Evolutionary conservation across 805 yeast genomes (phyloP).

Genomic region (Kodamaea restingae): DNA sequence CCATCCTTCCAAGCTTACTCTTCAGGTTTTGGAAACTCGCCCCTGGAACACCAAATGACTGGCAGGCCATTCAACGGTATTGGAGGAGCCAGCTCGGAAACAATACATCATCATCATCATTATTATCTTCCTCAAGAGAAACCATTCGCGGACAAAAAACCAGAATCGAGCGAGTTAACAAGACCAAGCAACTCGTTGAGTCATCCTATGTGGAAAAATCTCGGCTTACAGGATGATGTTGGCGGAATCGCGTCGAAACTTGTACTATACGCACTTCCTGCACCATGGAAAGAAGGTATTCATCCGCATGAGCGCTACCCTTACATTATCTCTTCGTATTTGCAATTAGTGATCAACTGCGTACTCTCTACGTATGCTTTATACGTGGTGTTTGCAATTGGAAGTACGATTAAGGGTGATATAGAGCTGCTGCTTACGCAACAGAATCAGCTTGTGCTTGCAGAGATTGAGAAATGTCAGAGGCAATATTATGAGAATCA

Average conservation of each 20-base stretch:
- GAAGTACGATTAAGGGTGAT: constrained; percentile 52
- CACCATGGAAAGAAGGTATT: constrained; percentile 55
- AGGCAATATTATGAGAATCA: constrained; percentile 49
- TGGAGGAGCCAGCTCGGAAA: not conserved
- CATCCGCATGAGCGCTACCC: constrained; percentile 51
- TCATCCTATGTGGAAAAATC: too few relatives aligned
- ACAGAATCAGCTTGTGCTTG: constrained; percentile 40
- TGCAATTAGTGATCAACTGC: constrained; percentile 53
- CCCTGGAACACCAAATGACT: not conserved
- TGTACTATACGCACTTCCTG: constrained; percentile 36
- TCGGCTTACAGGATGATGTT: too few relatives aligned
- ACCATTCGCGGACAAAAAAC: too few relatives aligned
- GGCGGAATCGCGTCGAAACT: not conserved
- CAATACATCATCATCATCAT: constrained; percentile 1
- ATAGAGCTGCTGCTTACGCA: constrained; percentile 48
- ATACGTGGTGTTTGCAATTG: constrained; percentile 40
- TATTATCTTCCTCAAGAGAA: not conserved
- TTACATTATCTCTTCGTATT: constrained; percentile 56
- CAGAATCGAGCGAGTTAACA: too few relatives aligned
- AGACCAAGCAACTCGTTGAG: too few relatives aligned
- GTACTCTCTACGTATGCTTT: constrained; percentile 43
- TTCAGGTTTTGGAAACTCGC: not conserved
- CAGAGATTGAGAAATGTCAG: constrained; percentile 54
- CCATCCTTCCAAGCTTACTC: too few relatives aligned
- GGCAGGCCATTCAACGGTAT: not conserved